phyloP scores from a whole-genome alignment of 2,329 filamentous ascomycete genomes.

The Diaporthe sp. region DNA sequence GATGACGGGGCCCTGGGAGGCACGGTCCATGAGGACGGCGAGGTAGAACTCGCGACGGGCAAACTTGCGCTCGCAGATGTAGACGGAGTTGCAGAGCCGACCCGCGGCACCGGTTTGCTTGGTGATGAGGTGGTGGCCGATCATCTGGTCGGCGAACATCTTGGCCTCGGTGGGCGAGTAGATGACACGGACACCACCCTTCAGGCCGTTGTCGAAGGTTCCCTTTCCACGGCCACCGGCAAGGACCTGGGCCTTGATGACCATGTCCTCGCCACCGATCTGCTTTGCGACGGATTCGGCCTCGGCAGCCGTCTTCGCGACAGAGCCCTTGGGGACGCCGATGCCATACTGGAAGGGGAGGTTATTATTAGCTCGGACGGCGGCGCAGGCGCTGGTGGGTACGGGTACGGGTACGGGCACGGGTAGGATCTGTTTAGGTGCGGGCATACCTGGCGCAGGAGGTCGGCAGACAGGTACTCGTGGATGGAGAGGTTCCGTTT shows the following conservation, averaged over 20 bases:
- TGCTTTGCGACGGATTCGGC: slow-evolving; percentile 91
- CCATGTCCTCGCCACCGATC: slow-evolving; percentile 95
- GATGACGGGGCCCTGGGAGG: slow-evolving; percentile 90
- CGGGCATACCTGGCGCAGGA: slow-evolving; percentile 76
- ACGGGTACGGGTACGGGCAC: no score
- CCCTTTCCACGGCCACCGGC: slow-evolving; percentile 98
- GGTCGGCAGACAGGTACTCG: slow-evolving; percentile 95
- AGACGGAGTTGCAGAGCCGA: slow-evolving; percentile 95
- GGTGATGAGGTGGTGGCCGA: slow-evolving; percentile 99
- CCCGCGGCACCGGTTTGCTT: slow-evolving; percentile 97
- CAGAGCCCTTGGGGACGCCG: slow-evolving; percentile 88
- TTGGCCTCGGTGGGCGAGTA: slow-evolving; percentile 97
- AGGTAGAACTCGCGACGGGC: slow-evolving; percentile 99
- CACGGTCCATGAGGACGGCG: slow-evolving; percentile 97
- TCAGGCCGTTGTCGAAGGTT: slow-evolving; percentile 96
- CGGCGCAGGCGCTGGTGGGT: slow-evolving; percentile 18
- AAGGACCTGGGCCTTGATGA: slow-evolving; percentile 99
- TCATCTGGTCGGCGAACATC: slow-evolving; percentile 99
- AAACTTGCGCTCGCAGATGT: slow-evolving; percentile 99
- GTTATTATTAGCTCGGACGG: slow-evolving; percentile 38
- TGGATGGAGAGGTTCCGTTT: slow-evolving; percentile 93
- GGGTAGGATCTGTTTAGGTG: slow-evolving; percentile 12
- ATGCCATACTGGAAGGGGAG: slow-evolving; percentile 80
- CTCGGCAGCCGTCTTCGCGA: slow-evolving; percentile 85
- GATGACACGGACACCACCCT: slow-evolving; percentile 98